Base-by-base conservation (phyloP, 148 eudicot genomes). In the Rhododendron ferrugineum region DNA sequence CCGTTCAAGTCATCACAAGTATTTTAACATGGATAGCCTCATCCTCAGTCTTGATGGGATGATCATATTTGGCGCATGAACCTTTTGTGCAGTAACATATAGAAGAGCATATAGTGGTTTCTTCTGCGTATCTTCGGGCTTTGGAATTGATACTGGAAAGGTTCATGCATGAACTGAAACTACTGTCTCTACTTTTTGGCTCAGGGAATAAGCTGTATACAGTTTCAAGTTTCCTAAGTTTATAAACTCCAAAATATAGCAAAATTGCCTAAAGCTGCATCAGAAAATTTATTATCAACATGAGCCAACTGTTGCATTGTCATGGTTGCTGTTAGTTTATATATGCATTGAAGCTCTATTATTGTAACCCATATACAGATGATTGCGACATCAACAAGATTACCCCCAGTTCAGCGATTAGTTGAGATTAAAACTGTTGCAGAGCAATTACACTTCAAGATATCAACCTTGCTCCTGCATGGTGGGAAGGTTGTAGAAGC, bases 401-500 rank as follows among this genome's bases (percentile, higher is more conserved):
- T 97, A 90, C 99, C 99, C 62, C 91, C 96, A 40, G 90, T 92
- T 85, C 99, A 97, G 82, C 96, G 98, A 64, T 89, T 97, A 89
- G 90, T 95, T 82, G 99, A 95, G 93, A 94, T 97, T 85, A 97
- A 97, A 89, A 90, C 91, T 70, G 89, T 97, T 70, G 98, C 98
- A 22, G 99, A 97, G 91, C 98, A 94, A 86, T 86, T 97, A 86
- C 94, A 94, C 90, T 97, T 93, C 90, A 97, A 97, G 92, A 92
- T 97, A 86, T 94, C 98, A 82, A 95, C 99, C 73, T 84, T 97
- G 83, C 87, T 97, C 84, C 91, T 97, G 86, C 99, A 97, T 85
- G 98, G 98, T 85, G 98, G 99, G 83, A 97, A 97, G 89, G 56
- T 95, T 83, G 75, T 78, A 80, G 99, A 97, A 90, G 98, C 99